Base-by-base conservation (phyloP, 352 stramenopile species). In the Phytophthora ramorum region DNA sequence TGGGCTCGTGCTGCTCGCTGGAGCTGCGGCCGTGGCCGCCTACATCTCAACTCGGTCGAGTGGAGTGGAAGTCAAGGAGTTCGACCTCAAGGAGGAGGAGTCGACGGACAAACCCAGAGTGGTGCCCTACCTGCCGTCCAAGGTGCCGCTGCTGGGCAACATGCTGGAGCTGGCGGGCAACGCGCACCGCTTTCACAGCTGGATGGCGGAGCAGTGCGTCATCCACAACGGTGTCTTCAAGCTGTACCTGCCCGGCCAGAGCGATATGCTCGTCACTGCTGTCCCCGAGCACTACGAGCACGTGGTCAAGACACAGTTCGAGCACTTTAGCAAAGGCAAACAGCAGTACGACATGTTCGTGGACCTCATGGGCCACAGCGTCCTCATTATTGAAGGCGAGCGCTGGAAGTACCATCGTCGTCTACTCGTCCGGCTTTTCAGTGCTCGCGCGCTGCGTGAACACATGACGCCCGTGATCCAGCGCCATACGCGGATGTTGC, bases 251-350 rank as follows among this genome's bases (percentile, higher is more conserved):
- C 73, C 78, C 0, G 76, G 73, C 0, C 65, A 75, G 30, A 75
- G 67, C 19, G 63, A 73, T 46, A 58, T 76, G 59, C 35, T 89
- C 34, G 63, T 84, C 20, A 72, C 81, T 1, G 63, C 76, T 44
- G 71, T 77, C 8, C 76, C 79, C 0, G 75, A 87, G 61, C 60
- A 80, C 51, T 85, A 83, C 38, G 80, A 89, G 26, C 73, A 87
- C 38, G 71, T 89, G 10, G 52, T 84, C 24, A 86, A 79, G 63
- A 82, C 68, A 34, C 80, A 89, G 52, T 86, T 86, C 28, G 66
- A 82, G 0, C 55, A 68, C 46, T 89, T 89, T 48, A 72, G 62
- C 52, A 89, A 89, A 53, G 80, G 80, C 1, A 48, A 68, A 3
- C 69, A 76, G n/a, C 59, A 80, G 47, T 69, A 63, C 44, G 60